Evolutionary conservation across 2,329 filamentous ascomycete species (phyloP).

Genomic region (Alternaria tenuissima): DNA sequence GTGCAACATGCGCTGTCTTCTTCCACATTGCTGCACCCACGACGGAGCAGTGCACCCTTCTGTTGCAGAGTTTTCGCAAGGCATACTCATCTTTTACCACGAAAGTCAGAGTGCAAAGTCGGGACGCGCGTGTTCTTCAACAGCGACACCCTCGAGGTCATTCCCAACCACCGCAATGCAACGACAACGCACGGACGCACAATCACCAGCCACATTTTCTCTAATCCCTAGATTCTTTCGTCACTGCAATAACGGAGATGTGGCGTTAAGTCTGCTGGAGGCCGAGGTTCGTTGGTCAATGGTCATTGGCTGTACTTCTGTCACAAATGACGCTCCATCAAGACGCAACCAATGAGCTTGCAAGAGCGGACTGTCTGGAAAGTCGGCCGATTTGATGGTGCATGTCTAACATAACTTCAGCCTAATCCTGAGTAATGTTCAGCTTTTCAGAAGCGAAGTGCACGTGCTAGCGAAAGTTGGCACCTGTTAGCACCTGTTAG

Average conservation of each 20-base stretch:
- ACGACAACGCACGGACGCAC: not conserved
- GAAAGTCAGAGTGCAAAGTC: not conserved
- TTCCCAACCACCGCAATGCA: not conserved
- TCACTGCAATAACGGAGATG: not conserved
- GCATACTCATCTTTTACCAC: not conserved
- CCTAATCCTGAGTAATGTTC: not conserved
- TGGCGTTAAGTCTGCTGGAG: too few species aligned
- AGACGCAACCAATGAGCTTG: not conserved
- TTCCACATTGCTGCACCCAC: not conserved
- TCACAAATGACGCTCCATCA: not conserved
- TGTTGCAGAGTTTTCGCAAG: not conserved
- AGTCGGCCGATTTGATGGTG: not conserved
- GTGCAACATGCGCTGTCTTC: not conserved
- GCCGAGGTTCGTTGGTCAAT: too few species aligned
- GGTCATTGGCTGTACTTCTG: not conserved
- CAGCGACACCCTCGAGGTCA: not conserved
- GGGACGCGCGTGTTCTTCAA: not conserved
- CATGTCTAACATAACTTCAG: not conserved
- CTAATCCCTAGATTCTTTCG: not conserved
- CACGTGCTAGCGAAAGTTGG: not conserved
- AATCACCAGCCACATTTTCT: not conserved
- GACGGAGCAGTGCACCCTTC: not conserved
- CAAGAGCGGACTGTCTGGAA: not conserved
- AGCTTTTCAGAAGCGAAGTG: not conserved
- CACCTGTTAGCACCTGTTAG: not conserved